Evolutionary conservation across 2,329 filamentous ascomycete genomes (phyloP), one percentile per base, ranked within the genome.

Genomic region (Fusarium xyrophilum): DNA sequence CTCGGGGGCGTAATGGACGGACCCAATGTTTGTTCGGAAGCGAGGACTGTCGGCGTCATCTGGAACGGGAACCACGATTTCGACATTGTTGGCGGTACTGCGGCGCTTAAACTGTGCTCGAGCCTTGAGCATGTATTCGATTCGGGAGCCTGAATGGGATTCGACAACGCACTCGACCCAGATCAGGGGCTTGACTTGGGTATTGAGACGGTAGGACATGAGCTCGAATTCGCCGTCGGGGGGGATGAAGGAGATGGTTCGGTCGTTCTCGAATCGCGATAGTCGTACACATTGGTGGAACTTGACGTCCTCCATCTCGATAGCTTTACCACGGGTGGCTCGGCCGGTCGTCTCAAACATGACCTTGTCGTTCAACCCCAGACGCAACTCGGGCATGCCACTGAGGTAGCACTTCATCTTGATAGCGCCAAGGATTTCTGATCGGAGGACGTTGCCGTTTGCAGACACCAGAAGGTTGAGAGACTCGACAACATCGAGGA

Each of bases 341-440:
- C 96, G 88, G 30, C 96, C 96, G 0, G 96, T 99, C 7, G 93
- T 97, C 82, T 99, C 96, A 76, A 99, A 99, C 96, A 99, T 99
- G 79, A 93, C 96, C 82, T 99, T 99, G 84, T 99, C 96, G 83
- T 99, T 99, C 77, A 99, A 82, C 7, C 96, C 96, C 52, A 99
- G 82, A 30, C 96, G 91, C 75, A 99, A 82, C 82, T 99, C 96
- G 14, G 96, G 96, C 96, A 99, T 99, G 61, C 96, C 96, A 47
- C 93, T 97, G 19, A 99, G 86, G 78, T 99, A 99, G 82, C 96
- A 99, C 82, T 99, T 99, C 96, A 99, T 97, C 84, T 99, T 99
- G 80, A 99, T 90, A 43, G 96, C 94, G 57, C 96, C 96, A 27
- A 99, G 85, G 74, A 99, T 99, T 82, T 99, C 96, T 11, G 93